Conservation (phyloP, 768 basidiomycete species). For the Symmetrospora coprosmae region DNA sequence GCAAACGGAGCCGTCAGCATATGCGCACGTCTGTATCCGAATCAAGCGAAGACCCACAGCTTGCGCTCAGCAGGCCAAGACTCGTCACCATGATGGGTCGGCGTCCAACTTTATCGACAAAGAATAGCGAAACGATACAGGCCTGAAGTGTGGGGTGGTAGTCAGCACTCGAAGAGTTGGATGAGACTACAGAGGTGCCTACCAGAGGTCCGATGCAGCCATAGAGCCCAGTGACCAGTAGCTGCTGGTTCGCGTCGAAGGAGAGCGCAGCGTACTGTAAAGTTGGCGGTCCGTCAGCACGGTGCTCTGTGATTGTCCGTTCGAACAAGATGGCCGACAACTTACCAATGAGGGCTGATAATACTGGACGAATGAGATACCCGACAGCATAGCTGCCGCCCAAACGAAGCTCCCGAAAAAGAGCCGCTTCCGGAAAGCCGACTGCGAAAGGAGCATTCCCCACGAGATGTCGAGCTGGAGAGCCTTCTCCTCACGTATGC, state of each 20-base stretch:
- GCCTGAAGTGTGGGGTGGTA: too few relatives aligned
- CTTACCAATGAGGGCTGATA: neutral
- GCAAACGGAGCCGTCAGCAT: neutral
- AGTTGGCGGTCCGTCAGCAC: neutral
- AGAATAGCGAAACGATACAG: conserved; percentile 10
- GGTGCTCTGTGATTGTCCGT: neutral
- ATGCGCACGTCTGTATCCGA: neutral
- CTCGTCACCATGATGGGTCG: neutral
- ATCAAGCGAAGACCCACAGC: neutral
- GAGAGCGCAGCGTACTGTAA: conserved; percentile 1
- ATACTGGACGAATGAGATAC: conserved; percentile 21
- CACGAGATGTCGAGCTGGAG: neutral
- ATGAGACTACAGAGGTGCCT: neutral
- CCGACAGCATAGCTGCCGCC: conserved; percentile 17
- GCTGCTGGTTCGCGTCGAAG: conserved; percentile 2
- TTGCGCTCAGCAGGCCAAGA: neutral
- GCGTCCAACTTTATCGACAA: conserved; percentile 14
- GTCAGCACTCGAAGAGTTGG: neutral
- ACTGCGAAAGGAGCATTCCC: neutral
- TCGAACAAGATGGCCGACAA: neutral
- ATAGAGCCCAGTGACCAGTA: conserved; percentile 17
- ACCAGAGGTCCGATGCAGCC: neutral
- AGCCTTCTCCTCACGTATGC: neutral
- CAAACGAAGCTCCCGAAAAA: conserved; percentile 15
- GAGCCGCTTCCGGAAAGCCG: conserved; percentile 4